phyloP scores from a whole-genome alignment of 1,139 yeast genomes.

The Scheffersomyces illinoinensis region DNA sequence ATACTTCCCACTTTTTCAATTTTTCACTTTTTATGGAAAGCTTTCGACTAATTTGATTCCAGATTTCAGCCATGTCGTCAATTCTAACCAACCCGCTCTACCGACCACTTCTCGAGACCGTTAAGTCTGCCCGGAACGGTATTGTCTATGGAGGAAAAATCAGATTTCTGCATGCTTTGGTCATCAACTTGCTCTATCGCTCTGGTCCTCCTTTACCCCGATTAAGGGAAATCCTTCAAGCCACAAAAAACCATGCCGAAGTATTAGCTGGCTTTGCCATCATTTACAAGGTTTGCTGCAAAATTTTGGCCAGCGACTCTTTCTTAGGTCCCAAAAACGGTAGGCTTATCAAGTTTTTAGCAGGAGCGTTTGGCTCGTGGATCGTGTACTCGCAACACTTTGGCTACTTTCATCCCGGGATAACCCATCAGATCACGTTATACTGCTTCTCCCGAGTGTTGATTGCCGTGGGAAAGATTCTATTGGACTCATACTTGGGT shows the following conservation, averaged over 20 bases:
- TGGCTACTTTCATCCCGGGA: constrained; percentile 47
- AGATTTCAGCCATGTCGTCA: constrained; percentile 3
- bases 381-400: constrained; percentile 64
- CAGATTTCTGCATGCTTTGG: constrained; percentile 73
- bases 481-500: constrained; percentile 38
- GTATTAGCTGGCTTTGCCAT: constrained; percentile 69
- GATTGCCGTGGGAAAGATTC: constrained; percentile 52
- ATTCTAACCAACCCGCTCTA: constrained; percentile 16
- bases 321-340: constrained; percentile 34
- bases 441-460: constrained; percentile 62
- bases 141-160: constrained; percentile 73
- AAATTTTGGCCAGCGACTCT: constrained; percentile 33
- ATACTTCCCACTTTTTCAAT: no score
- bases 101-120: constrained; percentile 41
- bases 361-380: constrained; percentile 68
- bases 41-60: background rate
- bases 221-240: constrained; percentile 49
- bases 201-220: constrained; percentile 50
- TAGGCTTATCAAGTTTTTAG: constrained; percentile 48
- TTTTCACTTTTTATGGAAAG: background rate
- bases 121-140: constrained; percentile 50
- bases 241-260: constrained; percentile 66
- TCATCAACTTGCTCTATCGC: constrained; percentile 58
- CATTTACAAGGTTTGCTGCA: constrained; percentile 49
- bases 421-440: constrained; percentile 60